Conservation (phyloP, 2,329 filamentous ascomycete genomes). For the Ramularia endophylla region DNA sequence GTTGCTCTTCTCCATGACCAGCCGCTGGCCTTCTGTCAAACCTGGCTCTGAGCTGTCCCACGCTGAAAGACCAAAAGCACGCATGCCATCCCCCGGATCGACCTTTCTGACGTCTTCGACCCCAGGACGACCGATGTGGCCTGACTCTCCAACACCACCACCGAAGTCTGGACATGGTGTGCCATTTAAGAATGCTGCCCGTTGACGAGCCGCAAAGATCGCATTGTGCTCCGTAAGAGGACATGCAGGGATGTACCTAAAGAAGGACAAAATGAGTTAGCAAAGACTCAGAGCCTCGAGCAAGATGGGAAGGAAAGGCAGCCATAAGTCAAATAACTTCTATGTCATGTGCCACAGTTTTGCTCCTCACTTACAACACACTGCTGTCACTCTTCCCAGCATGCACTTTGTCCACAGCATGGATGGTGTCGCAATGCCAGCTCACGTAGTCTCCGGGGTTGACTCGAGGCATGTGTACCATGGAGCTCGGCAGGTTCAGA, state of each 20-base stretch:
- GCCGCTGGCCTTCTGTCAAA: slow-evolving; percentile 47
- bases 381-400: slow-evolving; percentile 66
- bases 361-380: slow-evolving; percentile 47
- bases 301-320: too few relatives aligned
- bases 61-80: slow-evolving; percentile 49
- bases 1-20: slow-evolving; percentile 49
- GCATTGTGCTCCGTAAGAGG: slow-evolving; percentile 72
- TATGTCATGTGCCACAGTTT: too few relatives aligned
- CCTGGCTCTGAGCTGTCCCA: slow-evolving; percentile 45
- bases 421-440: slow-evolving; percentile 69
- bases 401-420: slow-evolving; percentile 78
- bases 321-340: too few relatives aligned
- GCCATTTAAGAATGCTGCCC: slow-evolving; percentile 63
- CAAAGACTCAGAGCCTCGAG: too few relatives aligned
- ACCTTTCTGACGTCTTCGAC: slow-evolving; percentile 34
- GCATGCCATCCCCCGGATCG: slow-evolving; percentile 42
- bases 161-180: slow-evolving; percentile 43
- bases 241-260: slow-evolving; percentile 75
- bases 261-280: too few relatives aligned
- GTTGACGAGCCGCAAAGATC: slow-evolving; percentile 63
- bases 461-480: slow-evolving; percentile 66
- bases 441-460: slow-evolving; percentile 68
- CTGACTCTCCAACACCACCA: slow-evolving; percentile 57
- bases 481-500: slow-evolving; percentile 58
- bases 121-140: slow-evolving; percentile 39